Evolutionary conservation across 306 rosid genomes (phyloP).

Genomic region (Aeschynomene evenia): DNA sequence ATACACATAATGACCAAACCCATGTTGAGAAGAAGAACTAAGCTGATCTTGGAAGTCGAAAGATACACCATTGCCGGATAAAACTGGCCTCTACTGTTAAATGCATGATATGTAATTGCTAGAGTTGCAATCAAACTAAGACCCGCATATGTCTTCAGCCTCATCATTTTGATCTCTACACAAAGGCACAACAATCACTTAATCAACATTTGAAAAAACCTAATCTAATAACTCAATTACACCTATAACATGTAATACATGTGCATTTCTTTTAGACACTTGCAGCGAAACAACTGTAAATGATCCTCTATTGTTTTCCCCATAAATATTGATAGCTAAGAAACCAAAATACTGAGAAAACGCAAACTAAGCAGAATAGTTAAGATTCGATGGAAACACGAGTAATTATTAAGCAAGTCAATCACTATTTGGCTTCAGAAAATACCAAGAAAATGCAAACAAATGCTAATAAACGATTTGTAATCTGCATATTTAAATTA

Average conservation of each 20-base stretch:
- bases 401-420: not conserved
- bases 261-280: not conserved
- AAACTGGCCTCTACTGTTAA: slow-evolving; percentile 92
- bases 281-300: not conserved
- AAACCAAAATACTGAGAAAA: slow-evolving; percentile 1
- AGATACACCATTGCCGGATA: slow-evolving; percentile 96
- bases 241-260: not conserved
- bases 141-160: slow-evolving; percentile 87
- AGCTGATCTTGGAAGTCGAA: slow-evolving; percentile 93
- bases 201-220: slow-evolving; percentile 34
- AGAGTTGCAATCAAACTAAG: slow-evolving; percentile 82
- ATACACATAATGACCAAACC: slow-evolving; percentile 86
- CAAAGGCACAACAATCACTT: slow-evolving; percentile 17
- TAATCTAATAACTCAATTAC: not conserved
- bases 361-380: not conserved
- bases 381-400: not conserved
- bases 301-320: not conserved
- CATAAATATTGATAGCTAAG: not conserved
- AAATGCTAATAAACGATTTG: not conserved
- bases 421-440: not conserved
- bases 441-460: not conserved
- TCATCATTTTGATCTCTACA: slow-evolving; percentile 63
- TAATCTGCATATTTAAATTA: not conserved
- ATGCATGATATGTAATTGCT: slow-evolving; percentile 86
- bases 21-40: slow-evolving; percentile 96